Evolutionary conservation across 768 basidiomycete genomes (phyloP).

Genomic region (Sarcodon aspratus): DNA sequence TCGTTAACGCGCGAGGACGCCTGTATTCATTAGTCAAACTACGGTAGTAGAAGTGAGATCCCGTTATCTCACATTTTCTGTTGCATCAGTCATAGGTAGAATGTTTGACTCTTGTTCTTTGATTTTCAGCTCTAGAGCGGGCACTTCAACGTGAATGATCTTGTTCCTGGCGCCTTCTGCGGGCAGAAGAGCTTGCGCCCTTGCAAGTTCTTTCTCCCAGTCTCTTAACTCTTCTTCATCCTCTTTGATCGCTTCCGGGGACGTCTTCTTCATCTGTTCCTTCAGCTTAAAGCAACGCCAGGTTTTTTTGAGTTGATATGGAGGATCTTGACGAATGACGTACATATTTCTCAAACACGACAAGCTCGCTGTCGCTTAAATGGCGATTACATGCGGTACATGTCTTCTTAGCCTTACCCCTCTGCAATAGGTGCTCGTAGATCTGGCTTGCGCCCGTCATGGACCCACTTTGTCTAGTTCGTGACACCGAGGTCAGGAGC

Average conservation of each 20-base stretch:
- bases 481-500: not conserved
- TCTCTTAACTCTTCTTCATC: conserved; percentile 34
- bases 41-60: conserved; percentile 1
- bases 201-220: conserved; percentile 51
- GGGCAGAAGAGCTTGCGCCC: conserved; percentile 49
- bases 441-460: conserved; percentile 27
- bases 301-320: not conserved
- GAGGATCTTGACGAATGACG: conserved; percentile 21
- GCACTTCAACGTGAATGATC: conserved; percentile 52
- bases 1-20: conserved; percentile 37
- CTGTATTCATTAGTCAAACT: conserved; percentile 21
- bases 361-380: conserved; percentile 41
- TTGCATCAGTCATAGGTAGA: conserved; percentile 35
- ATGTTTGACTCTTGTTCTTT: conserved; percentile 42
- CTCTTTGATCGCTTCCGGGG: conserved; percentile 33
- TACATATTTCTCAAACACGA: conserved; percentile 54
- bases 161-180: conserved; percentile 41
- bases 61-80: conserved; percentile 45
- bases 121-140: conserved; percentile 51
- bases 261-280: conserved; percentile 45
- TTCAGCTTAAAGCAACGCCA: conserved; percentile 37
- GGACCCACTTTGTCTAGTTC: conserved; percentile 13
- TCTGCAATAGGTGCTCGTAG: conserved; percentile 43
- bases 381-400: conserved; percentile 73
- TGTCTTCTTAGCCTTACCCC: conserved; percentile 49